Evolutionary conservation across 768 basidiomycete species (phyloP).

Genomic region (Pulveroboletus sp.): DNA sequence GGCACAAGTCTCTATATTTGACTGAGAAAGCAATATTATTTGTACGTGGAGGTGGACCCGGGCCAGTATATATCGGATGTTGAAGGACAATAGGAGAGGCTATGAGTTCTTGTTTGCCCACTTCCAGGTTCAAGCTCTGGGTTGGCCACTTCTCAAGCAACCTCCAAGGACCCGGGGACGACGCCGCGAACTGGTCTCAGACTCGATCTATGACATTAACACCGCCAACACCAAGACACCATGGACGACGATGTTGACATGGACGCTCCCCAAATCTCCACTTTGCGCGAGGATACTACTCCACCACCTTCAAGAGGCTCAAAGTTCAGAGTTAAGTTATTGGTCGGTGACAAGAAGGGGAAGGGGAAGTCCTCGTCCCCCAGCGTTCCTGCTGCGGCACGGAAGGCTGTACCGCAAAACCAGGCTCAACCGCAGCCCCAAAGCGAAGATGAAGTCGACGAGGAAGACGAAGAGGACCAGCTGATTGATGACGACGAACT

Average conservation of each 20-base stretch:
- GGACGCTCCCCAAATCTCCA: slow-evolving; percentile 83
- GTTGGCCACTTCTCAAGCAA: not conserved
- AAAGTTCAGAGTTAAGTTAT: slow-evolving; percentile 48
- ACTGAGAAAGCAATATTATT: too few relatives aligned
- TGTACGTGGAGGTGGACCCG: too few relatives aligned
- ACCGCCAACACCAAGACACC: not conserved
- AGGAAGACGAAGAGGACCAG: slow-evolving; percentile 73
- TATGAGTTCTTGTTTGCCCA: slow-evolving; percentile 1
- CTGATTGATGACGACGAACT: slow-evolving; percentile 66
- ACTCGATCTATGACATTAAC: too few relatives aligned
- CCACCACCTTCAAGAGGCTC: slow-evolving; percentile 51
- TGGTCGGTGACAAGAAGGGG: slow-evolving; percentile 43
- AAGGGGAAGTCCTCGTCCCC: slow-evolving; percentile 35
- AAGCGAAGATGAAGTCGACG: slow-evolving; percentile 51
- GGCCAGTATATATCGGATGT: too few relatives aligned
- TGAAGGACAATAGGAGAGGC: not conserved
- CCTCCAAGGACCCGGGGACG: not conserved
- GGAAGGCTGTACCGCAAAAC: slow-evolving; percentile 21
- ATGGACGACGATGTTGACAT: slow-evolving; percentile 52
- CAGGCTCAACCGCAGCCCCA: slow-evolving; percentile 18
- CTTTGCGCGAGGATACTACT: slow-evolving; percentile 66
- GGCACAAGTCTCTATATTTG: too few relatives aligned
- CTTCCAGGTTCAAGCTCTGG: not conserved
- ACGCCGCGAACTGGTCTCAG: slow-evolving; percentile 1
- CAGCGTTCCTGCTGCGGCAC: slow-evolving; percentile 15